Evolutionary conservation across 2,329 filamentous ascomycete species (phyloP).

Genomic region (Colletotrichum musae): DNA sequence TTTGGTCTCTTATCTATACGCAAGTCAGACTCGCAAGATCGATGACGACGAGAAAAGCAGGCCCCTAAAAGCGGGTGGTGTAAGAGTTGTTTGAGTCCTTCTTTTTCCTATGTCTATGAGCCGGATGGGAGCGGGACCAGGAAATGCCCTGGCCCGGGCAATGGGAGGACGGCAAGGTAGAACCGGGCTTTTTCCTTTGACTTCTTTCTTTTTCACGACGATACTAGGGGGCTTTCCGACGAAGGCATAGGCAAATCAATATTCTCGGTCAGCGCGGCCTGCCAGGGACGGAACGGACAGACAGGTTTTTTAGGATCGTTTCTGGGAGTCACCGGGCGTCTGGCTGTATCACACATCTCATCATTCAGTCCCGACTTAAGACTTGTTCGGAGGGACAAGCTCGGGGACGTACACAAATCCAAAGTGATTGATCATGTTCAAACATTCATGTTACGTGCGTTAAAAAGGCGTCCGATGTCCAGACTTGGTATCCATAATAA

Average conservation of each 20-base stretch:
- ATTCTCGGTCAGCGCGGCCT: background rate
- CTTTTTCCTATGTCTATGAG: conserved; percentile 26
- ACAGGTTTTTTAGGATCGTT: background rate
- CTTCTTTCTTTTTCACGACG: no score
- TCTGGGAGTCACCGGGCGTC: conserved; percentile 20
- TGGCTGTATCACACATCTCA: conserved; percentile 31
- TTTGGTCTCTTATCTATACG: background rate
- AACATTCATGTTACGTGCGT: no score
- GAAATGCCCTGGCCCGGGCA: background rate
- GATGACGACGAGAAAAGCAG: conserved; percentile 15
- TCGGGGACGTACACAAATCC: no score
- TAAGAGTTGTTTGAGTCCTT: conserved; percentile 34
- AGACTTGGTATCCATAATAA: no score
- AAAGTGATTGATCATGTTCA: no score
- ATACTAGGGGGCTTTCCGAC: no score
- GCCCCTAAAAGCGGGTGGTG: conserved; percentile 23
- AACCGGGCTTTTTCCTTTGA: background rate
- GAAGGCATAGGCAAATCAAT: background rate
- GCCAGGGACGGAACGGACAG: background rate
- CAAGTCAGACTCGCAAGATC: background rate
- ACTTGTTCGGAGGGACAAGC: no score
- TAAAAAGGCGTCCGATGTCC: no score
- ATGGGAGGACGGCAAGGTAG: conserved; percentile 1
- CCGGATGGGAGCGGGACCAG: background rate
- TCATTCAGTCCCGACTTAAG: background rate